Conservation (phyloP, 768 basidiomycete genomes). For the Suillus alpinus region DNA sequence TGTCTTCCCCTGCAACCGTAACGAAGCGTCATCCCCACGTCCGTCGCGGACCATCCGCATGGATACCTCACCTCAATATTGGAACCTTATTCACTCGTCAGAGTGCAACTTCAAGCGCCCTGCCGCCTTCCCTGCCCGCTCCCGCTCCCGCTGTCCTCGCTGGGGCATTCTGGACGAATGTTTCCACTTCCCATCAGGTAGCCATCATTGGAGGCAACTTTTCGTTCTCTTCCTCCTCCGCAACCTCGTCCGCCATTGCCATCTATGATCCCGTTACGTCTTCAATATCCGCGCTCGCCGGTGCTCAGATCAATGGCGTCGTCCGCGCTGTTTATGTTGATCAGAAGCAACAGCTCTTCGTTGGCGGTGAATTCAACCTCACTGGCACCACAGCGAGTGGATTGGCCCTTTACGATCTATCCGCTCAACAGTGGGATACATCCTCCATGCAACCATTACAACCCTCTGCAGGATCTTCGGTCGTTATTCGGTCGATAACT, state of each 20-base stretch:
- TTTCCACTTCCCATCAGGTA: slow-evolving; percentile 58
- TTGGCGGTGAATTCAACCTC: slow-evolving; percentile 83
- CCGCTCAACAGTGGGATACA: slow-evolving; percentile 57
- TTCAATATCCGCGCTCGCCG: slow-evolving; percentile 52
- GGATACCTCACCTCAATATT: slow-evolving; percentile 49
- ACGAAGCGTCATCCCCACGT: slow-evolving; percentile 39
- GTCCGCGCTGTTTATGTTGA: slow-evolving; percentile 77
- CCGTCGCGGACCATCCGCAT: slow-evolving; percentile 36
- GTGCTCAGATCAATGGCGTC: slow-evolving; percentile 66
- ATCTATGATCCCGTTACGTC: slow-evolving; percentile 62
- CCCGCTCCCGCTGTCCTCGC: slow-evolving; percentile 80
- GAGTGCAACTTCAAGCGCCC: slow-evolving; percentile 41
- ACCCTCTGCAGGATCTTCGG: slow-evolving; percentile 47
- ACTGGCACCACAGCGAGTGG: slow-evolving; percentile 57
- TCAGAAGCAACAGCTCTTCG: slow-evolving; percentile 57
- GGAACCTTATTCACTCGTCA: slow-evolving; percentile 50
- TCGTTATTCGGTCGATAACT: slow-evolving; percentile 71
- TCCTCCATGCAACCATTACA: slow-evolving; percentile 59
- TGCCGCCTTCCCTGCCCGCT: slow-evolving; percentile 55
- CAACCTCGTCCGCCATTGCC: slow-evolving; percentile 54
- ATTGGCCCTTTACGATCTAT: slow-evolving; percentile 80
- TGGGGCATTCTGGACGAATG: slow-evolving; percentile 89
- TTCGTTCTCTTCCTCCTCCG: slow-evolving; percentile 47
- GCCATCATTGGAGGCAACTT: slow-evolving; percentile 92
- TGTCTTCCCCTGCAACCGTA: slow-evolving; percentile 29